Evolutionary conservation across 495 filamentous ascomycete species (phyloP).

Genomic region (Staphylotrichum longicolle): DNA sequence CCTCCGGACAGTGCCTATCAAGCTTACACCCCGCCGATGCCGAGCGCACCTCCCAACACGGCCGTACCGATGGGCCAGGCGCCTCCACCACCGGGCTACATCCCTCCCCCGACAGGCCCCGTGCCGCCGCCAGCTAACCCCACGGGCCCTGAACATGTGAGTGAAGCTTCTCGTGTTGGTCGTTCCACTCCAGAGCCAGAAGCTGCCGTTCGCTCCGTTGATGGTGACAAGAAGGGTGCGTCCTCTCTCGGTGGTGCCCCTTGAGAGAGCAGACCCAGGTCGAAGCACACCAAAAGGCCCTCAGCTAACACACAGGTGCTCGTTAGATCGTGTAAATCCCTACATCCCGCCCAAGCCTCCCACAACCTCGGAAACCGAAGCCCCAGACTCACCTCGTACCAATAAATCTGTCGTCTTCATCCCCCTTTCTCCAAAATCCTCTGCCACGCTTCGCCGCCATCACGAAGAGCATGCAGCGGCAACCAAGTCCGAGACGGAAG

Average conservation of each 20-base stretch:
- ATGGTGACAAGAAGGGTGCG: slow-evolving; percentile 34
- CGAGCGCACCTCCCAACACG: slow-evolving; percentile 32
- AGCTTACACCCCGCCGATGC: slow-evolving; percentile 29
- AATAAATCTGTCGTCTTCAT: slow-evolving; percentile 45
- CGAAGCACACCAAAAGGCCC: neutral
- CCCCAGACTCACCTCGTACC: slow-evolving; percentile 16
- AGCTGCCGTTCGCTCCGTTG: slow-evolving; percentile 19
- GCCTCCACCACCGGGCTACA: slow-evolving; percentile 18
- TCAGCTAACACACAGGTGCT: slow-evolving; percentile 16
- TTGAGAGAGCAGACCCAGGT: slow-evolving; percentile 6
- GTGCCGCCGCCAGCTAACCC: slow-evolving; percentile 23
- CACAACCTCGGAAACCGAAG: slow-evolving; percentile 11
- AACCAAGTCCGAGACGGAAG: slow-evolving; percentile 21
- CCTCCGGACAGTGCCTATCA: slow-evolving; percentile 26
- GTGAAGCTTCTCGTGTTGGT: slow-evolving; percentile 38
- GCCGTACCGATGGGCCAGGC: slow-evolving; percentile 18
- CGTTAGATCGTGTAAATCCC: slow-evolving; percentile 42
- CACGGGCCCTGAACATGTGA: slow-evolving; percentile 40
- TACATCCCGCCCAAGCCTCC: neutral
- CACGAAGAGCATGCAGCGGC: slow-evolving; percentile 26
- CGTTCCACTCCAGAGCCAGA: slow-evolving; percentile 29
- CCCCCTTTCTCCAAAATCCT: slow-evolving; percentile 45
- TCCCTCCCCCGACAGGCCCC: slow-evolving; percentile 20
- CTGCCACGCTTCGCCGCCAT: slow-evolving; percentile 39
- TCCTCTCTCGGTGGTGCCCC: slow-evolving; percentile 23